Base-by-base conservation (phyloP, 495 filamentous ascomycete genomes). In the Pyrenula aspistea region DNA sequence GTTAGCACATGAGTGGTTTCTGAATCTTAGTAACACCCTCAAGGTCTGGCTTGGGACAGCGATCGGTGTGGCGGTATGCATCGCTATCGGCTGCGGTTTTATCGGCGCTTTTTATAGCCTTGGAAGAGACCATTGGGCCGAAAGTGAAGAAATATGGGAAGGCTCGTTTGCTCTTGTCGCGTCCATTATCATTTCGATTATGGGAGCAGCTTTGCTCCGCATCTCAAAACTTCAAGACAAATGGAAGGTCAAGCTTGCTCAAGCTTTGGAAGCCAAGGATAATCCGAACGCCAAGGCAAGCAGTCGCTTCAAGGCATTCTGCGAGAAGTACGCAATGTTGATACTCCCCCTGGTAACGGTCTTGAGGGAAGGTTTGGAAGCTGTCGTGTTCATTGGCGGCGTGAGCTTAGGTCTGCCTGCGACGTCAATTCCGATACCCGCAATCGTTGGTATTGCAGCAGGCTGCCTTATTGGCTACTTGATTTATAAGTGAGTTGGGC, bases 141-240 rank as follows among this genome's bases (percentile, higher is more conserved):
- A 55, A 2, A 81, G 83, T 0, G 88, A 92, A 60, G 71, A 86
- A 64, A 77, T 88, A 55, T 92, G 88, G 79, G 89, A 95, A 64
- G 89, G 87, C 55, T 73, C 82, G 8, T 86, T 95, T 55, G 77
- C 76, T 12, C 69, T 92, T 25, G 55, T 92, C 36, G 86, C 89
- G 0, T 75, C 80, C 12, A 52, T 91, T 53, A 87, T 95, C 66
- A 91, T 95, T 64, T 83, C 85, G 31, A 62, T 89, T 53, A 83
- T 93, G 66, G 89, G 89, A 24, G 83, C 82, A 11, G 87, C 87
- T 10, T 77, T 93, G 22, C 73, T 95, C 8, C 80, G 89, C n/a
- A 81, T 95, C 49, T 85, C 82, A 53, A 92, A 91, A 70, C 79
- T 91, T 65, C 85, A 90, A 65, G 86, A 88, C 51, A 90, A 91